phyloP scores from a whole-genome alignment of 176 grass and related monocot genomes.

The Musa schizocarpa region DNA sequence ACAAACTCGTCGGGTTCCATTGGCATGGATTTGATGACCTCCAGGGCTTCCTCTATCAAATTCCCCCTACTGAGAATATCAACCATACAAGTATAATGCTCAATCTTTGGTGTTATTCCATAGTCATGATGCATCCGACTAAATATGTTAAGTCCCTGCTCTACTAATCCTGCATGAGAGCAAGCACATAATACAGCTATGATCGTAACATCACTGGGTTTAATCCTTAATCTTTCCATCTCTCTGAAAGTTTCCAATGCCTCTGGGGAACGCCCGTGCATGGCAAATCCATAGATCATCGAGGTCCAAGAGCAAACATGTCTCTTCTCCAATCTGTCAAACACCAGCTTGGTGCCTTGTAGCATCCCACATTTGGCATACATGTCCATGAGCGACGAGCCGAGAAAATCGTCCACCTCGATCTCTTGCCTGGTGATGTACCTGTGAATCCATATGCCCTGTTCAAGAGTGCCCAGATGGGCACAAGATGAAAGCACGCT shows the following conservation, averaged over 20 bases:
- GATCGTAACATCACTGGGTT: not conserved
- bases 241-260: conserved; percentile 21
- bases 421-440: conserved; percentile 5
- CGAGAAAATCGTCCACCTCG: conserved; percentile 20
- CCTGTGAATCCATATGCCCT: conserved; percentile 16
- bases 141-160: conserved; percentile 7
- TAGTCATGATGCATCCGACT: conserved; percentile 2
- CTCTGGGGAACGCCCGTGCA: conserved; percentile 3
- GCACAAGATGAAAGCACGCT: conserved; percentile 15
- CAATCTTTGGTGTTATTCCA: conserved; percentile 9
- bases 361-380: conserved; percentile 24
- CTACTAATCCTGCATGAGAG: conserved; percentile 21
- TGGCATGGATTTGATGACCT: conserved; percentile 21
- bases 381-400: conserved; percentile 22
- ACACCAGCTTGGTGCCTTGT: conserved; percentile 2
- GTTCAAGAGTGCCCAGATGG: conserved; percentile 18
- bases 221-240: conserved; percentile 15
- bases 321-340: conserved; percentile 6
- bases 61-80: conserved; percentile 20
- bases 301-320: conserved; percentile 22
- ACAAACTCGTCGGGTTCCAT: conserved; percentile 14
- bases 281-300: conserved; percentile 16
- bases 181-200: conserved; percentile 17
- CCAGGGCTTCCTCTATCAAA: conserved; percentile 7
- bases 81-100: conserved; percentile 24